A percentile compares a stretch with the other conserved stretches of the same genome.
Evolutionary conservation across 257 asterid species (phyloP).

Genomic region (Solanum pimpinellifolium): DNA sequence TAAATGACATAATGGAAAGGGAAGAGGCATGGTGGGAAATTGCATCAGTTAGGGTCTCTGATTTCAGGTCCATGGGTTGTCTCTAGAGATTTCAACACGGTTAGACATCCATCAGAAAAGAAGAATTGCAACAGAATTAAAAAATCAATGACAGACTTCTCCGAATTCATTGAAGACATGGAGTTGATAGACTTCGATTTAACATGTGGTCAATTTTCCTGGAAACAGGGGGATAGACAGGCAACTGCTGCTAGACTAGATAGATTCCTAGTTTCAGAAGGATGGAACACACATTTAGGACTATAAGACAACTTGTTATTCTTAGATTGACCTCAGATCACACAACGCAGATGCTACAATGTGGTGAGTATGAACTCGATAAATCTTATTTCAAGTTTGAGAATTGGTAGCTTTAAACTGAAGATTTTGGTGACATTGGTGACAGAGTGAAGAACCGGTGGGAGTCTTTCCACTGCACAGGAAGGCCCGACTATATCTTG

Average conservation of each 20-base stretch:
- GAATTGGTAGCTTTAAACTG: not conserved
- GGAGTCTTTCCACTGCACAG: not conserved
- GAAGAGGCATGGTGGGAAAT: not conserved
- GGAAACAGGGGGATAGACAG: not conserved
- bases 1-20: not conserved
- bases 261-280: not conserved
- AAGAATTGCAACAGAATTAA: not conserved
- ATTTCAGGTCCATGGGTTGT: not conserved
- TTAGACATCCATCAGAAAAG: not conserved
- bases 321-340: not conserved
- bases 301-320: not conserved
- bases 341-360: not conserved
- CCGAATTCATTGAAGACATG: not conserved
- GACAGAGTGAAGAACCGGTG: not conserved
- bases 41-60: not conserved
- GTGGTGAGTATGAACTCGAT: not conserved
- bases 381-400: not conserved
- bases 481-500: not conserved
- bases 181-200: not conserved
- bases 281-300: not conserved
- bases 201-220: not conserved
- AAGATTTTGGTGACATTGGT: not conserved
- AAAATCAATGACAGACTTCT: not conserved
- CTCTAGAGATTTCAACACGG: not conserved
- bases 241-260: not conserved